phyloP scores from a whole-genome alignment of 768 basidiomycete genomes.

The Boletus reticuloceps region DNA sequence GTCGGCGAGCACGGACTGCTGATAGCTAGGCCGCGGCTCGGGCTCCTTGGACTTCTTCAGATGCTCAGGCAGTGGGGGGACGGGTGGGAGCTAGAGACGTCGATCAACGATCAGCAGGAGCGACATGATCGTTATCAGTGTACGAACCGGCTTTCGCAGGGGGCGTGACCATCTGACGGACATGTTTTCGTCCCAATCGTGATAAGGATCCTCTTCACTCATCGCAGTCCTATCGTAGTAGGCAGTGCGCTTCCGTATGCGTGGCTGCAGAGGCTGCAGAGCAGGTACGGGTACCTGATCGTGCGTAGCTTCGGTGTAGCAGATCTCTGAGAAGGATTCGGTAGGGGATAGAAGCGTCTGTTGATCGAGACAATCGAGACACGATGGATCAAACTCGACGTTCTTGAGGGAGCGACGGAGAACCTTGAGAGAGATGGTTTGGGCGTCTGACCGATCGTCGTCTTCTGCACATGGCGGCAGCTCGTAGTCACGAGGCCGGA shows the following conservation, averaged over 20 bases:
- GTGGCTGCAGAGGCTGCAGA: slow-evolving; percentile 32
- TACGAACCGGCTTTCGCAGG: slow-evolving; percentile 23
- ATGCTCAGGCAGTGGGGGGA: slow-evolving; percentile 29
- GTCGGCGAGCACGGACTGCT: slow-evolving; percentile 31
- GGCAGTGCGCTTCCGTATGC: slow-evolving; percentile 27
- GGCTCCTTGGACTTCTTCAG: slow-evolving; percentile 13
- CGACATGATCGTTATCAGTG: background rate
- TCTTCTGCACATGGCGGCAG: slow-evolving; percentile 30
- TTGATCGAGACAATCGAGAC: slow-evolving; percentile 42
- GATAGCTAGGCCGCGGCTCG: slow-evolving; percentile 24
- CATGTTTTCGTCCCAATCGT: slow-evolving; percentile 36
- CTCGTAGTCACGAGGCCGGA: slow-evolving; percentile 34
- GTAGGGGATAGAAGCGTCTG: slow-evolving; percentile 40
- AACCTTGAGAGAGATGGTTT: slow-evolving; percentile 30
- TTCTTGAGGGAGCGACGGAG: slow-evolving; percentile 34
- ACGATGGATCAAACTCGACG: slow-evolving; percentile 39
- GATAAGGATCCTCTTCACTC: slow-evolving; percentile 35
- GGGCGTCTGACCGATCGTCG: slow-evolving; percentile 23
- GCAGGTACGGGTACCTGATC: slow-evolving; percentile 28
- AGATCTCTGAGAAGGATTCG: slow-evolving; percentile 42
- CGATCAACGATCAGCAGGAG: background rate
- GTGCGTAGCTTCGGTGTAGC: slow-evolving; percentile 41
- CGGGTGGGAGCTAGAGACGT: slow-evolving; percentile 20
- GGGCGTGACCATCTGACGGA: slow-evolving; percentile 20
- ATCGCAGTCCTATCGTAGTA: slow-evolving; percentile 32